A percentile compares a stretch with the other conserved stretches of the same genome.
phyloP scores from a whole-genome alignment of 2,329 filamentous ascomycete genomes.

The Massarina eburnea region DNA sequence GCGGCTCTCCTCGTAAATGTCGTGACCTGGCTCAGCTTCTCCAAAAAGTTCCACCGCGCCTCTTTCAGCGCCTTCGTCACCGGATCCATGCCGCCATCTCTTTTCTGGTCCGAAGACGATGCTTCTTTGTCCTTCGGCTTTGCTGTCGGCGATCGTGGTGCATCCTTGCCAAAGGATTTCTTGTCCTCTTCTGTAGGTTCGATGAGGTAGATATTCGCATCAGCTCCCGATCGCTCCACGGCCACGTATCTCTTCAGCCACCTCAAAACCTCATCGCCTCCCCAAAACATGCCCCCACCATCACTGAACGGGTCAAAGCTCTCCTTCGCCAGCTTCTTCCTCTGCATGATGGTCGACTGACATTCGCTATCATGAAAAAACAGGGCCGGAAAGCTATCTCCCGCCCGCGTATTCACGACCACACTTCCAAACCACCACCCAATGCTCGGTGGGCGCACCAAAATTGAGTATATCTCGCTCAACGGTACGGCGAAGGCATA shows the following conservation, averaged over 20 bases:
- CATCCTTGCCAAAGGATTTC: constrained; percentile 72
- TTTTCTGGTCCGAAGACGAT: constrained; percentile 34
- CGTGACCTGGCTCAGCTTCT: constrained; percentile 95
- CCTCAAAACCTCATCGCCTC: constrained; percentile 88
- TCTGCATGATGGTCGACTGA: constrained; percentile 90
- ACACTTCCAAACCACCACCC: constrained; percentile 99
- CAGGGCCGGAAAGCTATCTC: constrained; percentile 90
- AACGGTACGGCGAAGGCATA: constrained; percentile 93
- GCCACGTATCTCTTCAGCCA: constrained; percentile 85
- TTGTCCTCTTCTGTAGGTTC: constrained; percentile 86
- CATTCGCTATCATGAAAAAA: constrained; percentile 99
- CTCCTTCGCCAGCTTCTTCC: constrained; percentile 80
- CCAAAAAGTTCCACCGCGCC: constrained; percentile 92
- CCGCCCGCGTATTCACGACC: constrained; percentile 86
- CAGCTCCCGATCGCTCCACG: constrained; percentile 80
- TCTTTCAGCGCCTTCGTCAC: constrained; percentile 93
- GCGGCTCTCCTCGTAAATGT: constrained; percentile 92
- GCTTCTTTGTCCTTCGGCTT: constrained; percentile 26
- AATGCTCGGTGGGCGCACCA: constrained; percentile 86
- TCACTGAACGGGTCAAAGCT: constrained; percentile 90
- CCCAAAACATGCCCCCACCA: constrained; percentile 90
- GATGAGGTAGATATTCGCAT: constrained; percentile 88
- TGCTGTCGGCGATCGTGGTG: constrained; percentile 46
- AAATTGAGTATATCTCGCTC: constrained; percentile 84
- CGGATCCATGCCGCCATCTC: constrained; percentile 83